Percentiles rank a stretch among this genome's conserved stretches.
phyloP scores from a whole-genome alignment of 148 eudicot genomes.

The Rhododendron griersonianum region DNA sequence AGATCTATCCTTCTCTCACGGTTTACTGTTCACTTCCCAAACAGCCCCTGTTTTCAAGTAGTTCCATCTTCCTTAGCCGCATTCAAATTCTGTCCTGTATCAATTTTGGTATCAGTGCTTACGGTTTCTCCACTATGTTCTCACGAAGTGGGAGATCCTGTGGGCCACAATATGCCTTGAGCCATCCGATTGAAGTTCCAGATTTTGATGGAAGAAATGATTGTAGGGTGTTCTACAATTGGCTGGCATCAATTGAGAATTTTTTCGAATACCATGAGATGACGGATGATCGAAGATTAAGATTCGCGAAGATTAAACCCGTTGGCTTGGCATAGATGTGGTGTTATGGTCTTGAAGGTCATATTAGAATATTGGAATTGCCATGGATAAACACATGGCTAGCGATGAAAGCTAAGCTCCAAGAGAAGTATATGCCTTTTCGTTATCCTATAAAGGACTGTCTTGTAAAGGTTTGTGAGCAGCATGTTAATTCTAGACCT shows the following conservation, averaged over 20 bases:
- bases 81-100: background rate
- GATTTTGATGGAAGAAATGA: background rate
- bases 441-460: background rate
- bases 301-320: background rate
- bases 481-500: background rate
- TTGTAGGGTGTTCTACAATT: background rate
- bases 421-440: background rate
- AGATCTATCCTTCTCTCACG: no score
- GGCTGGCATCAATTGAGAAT: background rate
- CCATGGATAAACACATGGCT: background rate
- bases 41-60: background rate
- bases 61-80: no score
- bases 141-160: background rate
- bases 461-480: background rate
- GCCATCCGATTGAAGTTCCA: background rate
- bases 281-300: background rate
- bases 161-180: background rate
- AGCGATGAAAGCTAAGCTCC: background rate
- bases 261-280: background rate
- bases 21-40: background rate
- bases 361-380: background rate
- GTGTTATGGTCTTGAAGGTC: background rate
- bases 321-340: background rate
- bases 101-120: background rate
- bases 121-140: background rate